Percentiles rank a stretch among this genome's conserved stretches.
phyloP scores from a whole-genome alignment of 2,329 filamentous ascomycete species.

The Fusarium kyushuense region DNA sequence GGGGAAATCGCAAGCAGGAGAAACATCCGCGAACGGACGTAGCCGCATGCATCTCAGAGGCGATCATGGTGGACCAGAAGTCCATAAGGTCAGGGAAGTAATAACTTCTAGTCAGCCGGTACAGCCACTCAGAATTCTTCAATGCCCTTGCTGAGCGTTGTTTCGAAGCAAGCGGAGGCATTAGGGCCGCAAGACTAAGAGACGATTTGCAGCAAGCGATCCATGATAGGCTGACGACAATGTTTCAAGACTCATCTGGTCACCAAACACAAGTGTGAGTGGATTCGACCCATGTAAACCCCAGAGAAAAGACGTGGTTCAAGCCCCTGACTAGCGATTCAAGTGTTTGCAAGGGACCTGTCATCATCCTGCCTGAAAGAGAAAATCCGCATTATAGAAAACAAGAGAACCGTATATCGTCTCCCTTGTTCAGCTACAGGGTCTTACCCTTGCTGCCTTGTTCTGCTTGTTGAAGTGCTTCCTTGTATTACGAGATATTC shows the following conservation, averaged over 20 bases:
- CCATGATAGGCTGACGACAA: slow-evolving; percentile 50
- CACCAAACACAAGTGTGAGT: slow-evolving; percentile 44
- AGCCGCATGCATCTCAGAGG: slow-evolving; percentile 27
- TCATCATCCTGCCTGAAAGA: slow-evolving; percentile 13
- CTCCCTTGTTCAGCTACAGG: slow-evolving; percentile 39
- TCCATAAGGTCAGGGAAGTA: slow-evolving; percentile 49
- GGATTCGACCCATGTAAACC: slow-evolving; percentile 38
- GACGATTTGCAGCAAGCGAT: slow-evolving; percentile 30
- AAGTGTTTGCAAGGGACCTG: slow-evolving; percentile 30
- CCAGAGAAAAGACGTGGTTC: slow-evolving; percentile 37
- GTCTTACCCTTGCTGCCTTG: slow-evolving; percentile 6
- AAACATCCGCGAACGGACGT: slow-evolving; percentile 40
- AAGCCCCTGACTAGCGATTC: slow-evolving; percentile 46
- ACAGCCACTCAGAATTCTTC: slow-evolving; percentile 43
- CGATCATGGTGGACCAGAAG: slow-evolving; percentile 35
- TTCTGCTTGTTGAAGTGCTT: slow-evolving; percentile 20
- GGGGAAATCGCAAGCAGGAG: slow-evolving; percentile 23
- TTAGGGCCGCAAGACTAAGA: slow-evolving; percentile 48
- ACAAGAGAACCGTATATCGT: slow-evolving; percentile 11
- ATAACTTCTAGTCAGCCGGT: slow-evolving; percentile 34
- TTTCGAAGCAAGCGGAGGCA: slow-evolving; percentile 57
- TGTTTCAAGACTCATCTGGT: slow-evolving; percentile 48
- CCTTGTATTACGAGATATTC: slow-evolving; percentile 24
- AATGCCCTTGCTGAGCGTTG: slow-evolving; percentile 42
- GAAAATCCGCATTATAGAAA: slow-evolving; percentile 10